Percentiles rank a stretch among this genome's conserved stretches.
phyloP scores from a whole-genome alignment of 1,284 basidiomycete species.

The Schizophyllum commune region DNA sequence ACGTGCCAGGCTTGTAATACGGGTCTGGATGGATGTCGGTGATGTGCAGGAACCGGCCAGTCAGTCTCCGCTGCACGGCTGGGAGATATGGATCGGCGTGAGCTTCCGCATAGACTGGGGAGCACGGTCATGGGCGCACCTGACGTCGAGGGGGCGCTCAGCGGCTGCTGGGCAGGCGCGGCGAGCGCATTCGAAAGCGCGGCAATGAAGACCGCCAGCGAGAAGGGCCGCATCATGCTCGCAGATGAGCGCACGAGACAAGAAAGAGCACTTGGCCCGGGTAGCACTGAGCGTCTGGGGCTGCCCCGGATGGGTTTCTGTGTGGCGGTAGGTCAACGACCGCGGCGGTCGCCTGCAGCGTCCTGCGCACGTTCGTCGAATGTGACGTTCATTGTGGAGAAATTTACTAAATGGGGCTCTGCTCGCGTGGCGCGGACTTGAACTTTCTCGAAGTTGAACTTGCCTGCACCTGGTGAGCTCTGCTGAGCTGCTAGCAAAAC shows the following conservation, averaged over 20 bases:
- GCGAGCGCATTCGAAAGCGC: conserved; percentile 12
- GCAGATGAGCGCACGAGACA: background rate
- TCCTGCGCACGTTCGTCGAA: background rate
- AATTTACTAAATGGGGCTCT: background rate
- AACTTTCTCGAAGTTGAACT: background rate
- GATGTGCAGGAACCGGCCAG: conserved; percentile 68
- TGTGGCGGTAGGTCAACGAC: background rate
- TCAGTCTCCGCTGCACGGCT: conserved; percentile 42
- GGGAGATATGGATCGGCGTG: conserved; percentile 5
- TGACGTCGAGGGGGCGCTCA: conserved; percentile 13
- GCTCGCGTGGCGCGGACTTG: background rate
- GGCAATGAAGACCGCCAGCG: conserved; percentile 4
- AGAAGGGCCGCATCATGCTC: background rate
- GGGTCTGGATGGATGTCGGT: conserved; percentile 81
- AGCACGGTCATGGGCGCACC: conserved; percentile 5
- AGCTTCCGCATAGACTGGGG: conserved; percentile 7
- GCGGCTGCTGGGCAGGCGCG: conserved; percentile 18
- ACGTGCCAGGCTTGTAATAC: conserved; percentile 42
- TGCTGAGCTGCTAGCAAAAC: no score
- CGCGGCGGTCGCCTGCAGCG: no score
- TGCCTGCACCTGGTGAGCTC: background rate
- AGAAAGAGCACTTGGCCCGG: background rate
- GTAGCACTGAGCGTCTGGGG: background rate
- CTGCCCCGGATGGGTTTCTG: background rate
- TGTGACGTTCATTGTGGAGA: background rate